Conservation (phyloP, 2,329 filamentous ascomycete genomes). For the Fusarium sp. region DNA sequence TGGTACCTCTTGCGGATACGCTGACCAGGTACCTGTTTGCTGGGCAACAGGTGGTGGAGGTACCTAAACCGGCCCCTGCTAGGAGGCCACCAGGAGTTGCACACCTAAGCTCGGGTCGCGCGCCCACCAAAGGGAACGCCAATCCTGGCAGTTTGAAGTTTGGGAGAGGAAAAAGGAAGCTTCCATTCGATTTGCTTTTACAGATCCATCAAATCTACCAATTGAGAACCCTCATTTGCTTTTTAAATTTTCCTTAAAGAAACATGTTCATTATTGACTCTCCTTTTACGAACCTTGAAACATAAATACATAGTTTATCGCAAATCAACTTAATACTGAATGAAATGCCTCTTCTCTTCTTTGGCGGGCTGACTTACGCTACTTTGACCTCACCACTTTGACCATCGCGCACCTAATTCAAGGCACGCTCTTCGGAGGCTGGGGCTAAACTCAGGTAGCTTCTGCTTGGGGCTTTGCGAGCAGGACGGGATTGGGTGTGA, state of each 20-base stretch:
- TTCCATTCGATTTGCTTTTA: conserved; percentile 33
- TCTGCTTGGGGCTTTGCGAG: conserved; percentile 30
- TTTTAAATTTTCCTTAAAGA: not conserved
- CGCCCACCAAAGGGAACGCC: conserved; percentile 19
- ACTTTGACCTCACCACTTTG: conserved; percentile 34
- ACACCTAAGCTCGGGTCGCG: conserved; percentile 23
- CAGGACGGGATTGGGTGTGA: conserved; percentile 37
- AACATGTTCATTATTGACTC: not conserved
- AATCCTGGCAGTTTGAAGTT: conserved; percentile 7
- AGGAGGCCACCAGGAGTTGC: conserved; percentile 39
- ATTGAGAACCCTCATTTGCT: conserved; percentile 4
- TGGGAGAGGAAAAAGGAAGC: conserved; percentile 23
- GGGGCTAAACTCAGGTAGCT: conserved; percentile 32
- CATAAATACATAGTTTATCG: not conserved
- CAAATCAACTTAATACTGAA: not conserved
- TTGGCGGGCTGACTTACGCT: conserved; percentile 23
- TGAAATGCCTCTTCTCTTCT: conserved; percentile 2
- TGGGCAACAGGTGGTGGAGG: conserved; percentile 37
- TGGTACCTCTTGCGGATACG: conserved; percentile 37
- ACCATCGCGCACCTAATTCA: conserved; percentile 31
- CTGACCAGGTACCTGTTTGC: conserved; percentile 35
- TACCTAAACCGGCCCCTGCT: conserved; percentile 35
- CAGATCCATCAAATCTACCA: conserved; percentile 15
- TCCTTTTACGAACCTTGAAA: not conserved
- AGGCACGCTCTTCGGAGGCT: conserved; percentile 39